A percentile compares a stretch with the other conserved stretches of the same genome.
Evolutionary conservation across 179 eudicot genomes (phyloP).

Genomic region (Vitellaria paradoxa): DNA sequence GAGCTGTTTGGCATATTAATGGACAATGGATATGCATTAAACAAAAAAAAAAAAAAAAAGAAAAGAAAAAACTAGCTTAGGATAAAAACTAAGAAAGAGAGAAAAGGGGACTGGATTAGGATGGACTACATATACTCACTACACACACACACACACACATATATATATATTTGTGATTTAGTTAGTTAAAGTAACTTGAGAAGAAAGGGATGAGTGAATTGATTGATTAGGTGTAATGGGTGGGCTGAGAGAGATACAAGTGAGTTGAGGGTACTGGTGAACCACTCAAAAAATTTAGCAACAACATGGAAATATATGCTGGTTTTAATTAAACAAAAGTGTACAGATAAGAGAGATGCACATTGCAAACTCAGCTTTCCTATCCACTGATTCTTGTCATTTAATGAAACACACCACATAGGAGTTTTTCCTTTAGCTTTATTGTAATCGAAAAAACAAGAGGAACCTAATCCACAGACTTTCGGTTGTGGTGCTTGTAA

Average conservation of each 20-base stretch:
- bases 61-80: too few species aligned
- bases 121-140: slow-evolving; percentile 12
- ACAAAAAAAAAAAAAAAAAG: not conserved
- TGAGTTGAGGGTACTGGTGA: not conserved
- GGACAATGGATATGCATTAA: slow-evolving; percentile 8
- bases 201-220: slow-evolving; percentile 23
- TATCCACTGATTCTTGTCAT: too few species aligned
- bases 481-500: too few species aligned
- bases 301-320: not conserved
- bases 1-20: not conserved
- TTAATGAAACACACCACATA: too few species aligned
- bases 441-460: too few species aligned
- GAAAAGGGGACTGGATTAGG: not conserved
- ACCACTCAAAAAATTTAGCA: too few species aligned
- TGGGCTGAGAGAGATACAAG: not conserved
- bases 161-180: not conserved
- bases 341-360: too few species aligned
- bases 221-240: slow-evolving; percentile 23
- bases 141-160: not conserved
- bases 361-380: too few species aligned
- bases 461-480: too few species aligned
- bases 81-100: too few species aligned
- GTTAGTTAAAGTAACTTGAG: slow-evolving; percentile 17
- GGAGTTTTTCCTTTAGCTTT: too few species aligned
- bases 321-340: too few species aligned